Conservation (phyloP, 208 protist genomes). For the Trypanosoma mega region DNA sequence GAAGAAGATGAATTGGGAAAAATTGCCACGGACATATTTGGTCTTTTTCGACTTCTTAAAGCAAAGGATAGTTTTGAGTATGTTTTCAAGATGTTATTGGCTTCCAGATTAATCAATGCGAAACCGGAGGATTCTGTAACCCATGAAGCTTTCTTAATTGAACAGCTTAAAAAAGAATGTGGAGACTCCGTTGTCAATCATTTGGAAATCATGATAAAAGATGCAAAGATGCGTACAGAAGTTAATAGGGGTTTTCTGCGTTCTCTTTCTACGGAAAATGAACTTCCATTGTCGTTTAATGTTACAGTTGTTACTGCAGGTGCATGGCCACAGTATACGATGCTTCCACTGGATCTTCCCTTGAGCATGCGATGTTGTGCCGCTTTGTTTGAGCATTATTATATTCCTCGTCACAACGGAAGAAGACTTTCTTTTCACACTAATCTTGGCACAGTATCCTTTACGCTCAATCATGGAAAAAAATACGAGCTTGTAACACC, state of each 20-base stretch:
- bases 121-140: conserved; percentile 38
- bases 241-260: conserved; percentile 25
- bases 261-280: not conserved
- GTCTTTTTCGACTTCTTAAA: conserved; percentile 49
- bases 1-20: conserved; percentile 19
- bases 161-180: conserved; percentile 46
- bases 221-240: conserved; percentile 30
- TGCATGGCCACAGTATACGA: conserved; percentile 62
- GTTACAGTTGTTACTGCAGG: conserved; percentile 62
- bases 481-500: conserved; percentile 55
- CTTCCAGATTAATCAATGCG: conserved; percentile 53
- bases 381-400: conserved; percentile 56
- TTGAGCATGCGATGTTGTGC: conserved; percentile 53
- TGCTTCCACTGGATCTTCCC: conserved; percentile 38
- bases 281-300: conserved; percentile 55
- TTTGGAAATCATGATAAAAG: conserved; percentile 71
- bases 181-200: conserved; percentile 49
- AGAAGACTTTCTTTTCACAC: conserved; percentile 69
- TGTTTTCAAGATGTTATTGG: conserved; percentile 49
- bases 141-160: conserved; percentile 47
- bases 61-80: conserved; percentile 73
- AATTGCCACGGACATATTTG: conserved; percentile 35
- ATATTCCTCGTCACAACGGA: conserved; percentile 65
- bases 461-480: conserved; percentile 42
- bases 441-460: conserved; percentile 58